Conservation (phyloP, 139 green algal species). For the Picochlorum sp. region DNA sequence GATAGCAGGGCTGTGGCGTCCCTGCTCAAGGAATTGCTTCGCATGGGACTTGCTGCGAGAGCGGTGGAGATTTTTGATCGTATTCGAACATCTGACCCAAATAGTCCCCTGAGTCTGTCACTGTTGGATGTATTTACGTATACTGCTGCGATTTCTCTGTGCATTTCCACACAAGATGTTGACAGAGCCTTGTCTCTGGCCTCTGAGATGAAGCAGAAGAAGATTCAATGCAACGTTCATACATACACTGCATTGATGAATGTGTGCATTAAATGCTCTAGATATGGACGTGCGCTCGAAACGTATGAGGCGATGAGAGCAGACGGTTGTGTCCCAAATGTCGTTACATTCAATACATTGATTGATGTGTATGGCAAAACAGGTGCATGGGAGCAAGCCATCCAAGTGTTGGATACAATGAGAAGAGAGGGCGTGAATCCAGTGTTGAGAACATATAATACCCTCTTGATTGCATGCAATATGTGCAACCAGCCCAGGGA, state of each 20-base stretch:
- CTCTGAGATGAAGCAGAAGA: conserved; percentile 52
- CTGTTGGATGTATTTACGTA: conserved; percentile 77
- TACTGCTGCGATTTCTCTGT: conserved; percentile 72
- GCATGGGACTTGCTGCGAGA: conserved; percentile 36
- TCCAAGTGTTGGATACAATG: conserved; percentile 33
- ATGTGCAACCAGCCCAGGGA: conserved; percentile 78
- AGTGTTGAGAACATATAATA: conserved; percentile 79
- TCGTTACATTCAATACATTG: conserved; percentile 68
- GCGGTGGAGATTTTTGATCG: conserved; percentile 72
- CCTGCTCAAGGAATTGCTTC: conserved; percentile 71
- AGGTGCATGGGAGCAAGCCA: conserved; percentile 59
- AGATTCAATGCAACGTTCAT: conserved; percentile 70
- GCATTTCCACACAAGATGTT: conserved; percentile 64
- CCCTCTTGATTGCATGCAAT: conserved; percentile 82
- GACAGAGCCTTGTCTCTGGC: conserved; percentile 64
- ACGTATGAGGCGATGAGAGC: conserved; percentile 59
- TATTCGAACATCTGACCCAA: conserved; percentile 43
- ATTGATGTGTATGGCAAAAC: conserved; percentile 74
- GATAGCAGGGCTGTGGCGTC: conserved; percentile 56
- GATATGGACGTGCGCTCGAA: conserved; percentile 54
- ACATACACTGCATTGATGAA: conserved; percentile 87
- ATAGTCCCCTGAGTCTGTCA: conserved; percentile 30
- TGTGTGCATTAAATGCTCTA: conserved; percentile 70
- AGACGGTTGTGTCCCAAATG: conserved; percentile 25
- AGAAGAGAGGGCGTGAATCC: conserved; percentile 55